phyloP scores from a whole-genome alignment of 2,329 filamentous ascomycete genomes.

The Dactylonectria estremocensis region DNA sequence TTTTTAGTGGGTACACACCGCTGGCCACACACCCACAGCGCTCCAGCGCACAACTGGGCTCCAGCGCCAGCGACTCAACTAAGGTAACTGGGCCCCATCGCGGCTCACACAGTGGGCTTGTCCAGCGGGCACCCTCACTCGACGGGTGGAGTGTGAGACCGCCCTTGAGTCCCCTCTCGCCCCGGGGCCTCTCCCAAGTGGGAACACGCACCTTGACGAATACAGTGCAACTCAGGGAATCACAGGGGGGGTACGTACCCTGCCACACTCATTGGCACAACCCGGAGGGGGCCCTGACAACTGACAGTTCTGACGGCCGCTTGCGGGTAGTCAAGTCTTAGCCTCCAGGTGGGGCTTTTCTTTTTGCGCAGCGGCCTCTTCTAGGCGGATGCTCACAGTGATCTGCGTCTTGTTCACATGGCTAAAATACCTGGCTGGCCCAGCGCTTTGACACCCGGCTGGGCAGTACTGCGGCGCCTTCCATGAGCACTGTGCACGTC shows the following conservation, averaged over 20 bases:
- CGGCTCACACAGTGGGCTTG: no score
- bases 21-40: background rate
- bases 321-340: constrained; percentile 26
- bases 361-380: constrained; percentile 1
- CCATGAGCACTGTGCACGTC: constrained; percentile 13
- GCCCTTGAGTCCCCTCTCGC: no score
- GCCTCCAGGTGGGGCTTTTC: constrained; percentile 12
- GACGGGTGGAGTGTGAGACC: background rate
- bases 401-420: background rate
- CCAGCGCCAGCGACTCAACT: no score
- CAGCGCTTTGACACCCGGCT: background rate
- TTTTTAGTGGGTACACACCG: constrained; percentile 24
- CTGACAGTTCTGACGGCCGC: constrained; percentile 30
- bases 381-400: constrained; percentile 19
- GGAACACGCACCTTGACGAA: no score
- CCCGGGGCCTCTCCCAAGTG: no score
- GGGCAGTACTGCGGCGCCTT: background rate
- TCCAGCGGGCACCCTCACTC: no score
- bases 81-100: no score
- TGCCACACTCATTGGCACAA: background rate
- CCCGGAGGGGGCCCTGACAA: background rate
- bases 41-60: constrained; percentile 2
- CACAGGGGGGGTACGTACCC: constrained; percentile 9
- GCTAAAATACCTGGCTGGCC: background rate
- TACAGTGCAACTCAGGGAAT: background rate